A percentile compares a stretch with the other conserved stretches of the same genome.
phyloP scores from a whole-genome alignment of 805 yeast genomes.

The Clavispora santaluciae region DNA sequence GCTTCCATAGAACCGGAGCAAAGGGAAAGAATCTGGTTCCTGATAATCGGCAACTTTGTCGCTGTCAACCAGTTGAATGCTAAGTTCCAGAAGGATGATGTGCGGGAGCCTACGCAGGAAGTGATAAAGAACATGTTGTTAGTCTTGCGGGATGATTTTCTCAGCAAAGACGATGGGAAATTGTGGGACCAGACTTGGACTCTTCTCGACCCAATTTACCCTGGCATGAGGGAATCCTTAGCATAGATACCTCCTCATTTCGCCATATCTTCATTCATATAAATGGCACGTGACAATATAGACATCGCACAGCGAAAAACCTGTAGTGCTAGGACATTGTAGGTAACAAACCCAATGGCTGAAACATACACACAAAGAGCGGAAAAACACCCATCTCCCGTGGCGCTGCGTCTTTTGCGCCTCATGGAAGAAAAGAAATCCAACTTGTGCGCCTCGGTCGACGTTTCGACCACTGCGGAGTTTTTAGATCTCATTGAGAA shows the following conservation, averaged over 20 bases:
- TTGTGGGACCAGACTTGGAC: constrained; percentile 33
- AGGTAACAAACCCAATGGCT: constrained; percentile 1
- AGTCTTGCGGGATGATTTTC: constrained; percentile 28
- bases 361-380: constrained; percentile 67
- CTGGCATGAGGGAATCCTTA: constrained; percentile 17
- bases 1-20: constrained; percentile 22
- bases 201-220: constrained; percentile 24
- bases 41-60: constrained; percentile 29
- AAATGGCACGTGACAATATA: background rate
- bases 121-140: constrained; percentile 39
- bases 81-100: constrained; percentile 9
- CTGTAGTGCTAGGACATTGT: background rate
- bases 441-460: constrained; percentile 92
- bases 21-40: constrained; percentile 29
- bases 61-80: constrained; percentile 21
- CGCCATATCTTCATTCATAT: too few relatives aligned
- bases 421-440: constrained; percentile 79
- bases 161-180: constrained; percentile 17
- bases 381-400: constrained; percentile 62
- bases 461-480: constrained; percentile 76
- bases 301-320: background rate
- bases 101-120: constrained; percentile 33
- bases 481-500: constrained; percentile 66
- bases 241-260: background rate
- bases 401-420: constrained; percentile 67